Conservation (phyloP, 225 moss, liverwort and hornwort genomes). For the Ulota crispa region DNA sequence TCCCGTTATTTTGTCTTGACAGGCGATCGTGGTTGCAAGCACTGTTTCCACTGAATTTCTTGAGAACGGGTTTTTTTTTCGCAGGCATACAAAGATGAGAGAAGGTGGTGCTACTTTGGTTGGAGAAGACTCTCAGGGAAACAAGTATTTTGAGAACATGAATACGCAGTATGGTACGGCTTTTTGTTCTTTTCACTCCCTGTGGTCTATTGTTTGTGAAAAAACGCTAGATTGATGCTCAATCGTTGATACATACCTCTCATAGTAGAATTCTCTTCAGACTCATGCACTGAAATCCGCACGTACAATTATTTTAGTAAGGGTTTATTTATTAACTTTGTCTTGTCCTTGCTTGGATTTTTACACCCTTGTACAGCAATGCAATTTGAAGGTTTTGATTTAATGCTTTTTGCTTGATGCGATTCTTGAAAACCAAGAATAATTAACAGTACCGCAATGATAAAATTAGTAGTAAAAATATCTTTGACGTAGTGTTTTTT, state of each 20-base stretch:
- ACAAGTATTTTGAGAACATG: constrained; percentile 76
- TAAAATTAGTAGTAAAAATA: background rate
- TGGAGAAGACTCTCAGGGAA: constrained; percentile 71
- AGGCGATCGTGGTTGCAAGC: background rate
- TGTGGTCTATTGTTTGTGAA: background rate
- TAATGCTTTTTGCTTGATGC: background rate
- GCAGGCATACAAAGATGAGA: constrained; percentile 72
- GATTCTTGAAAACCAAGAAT: background rate
- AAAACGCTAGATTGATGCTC: background rate
- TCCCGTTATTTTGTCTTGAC: background rate
- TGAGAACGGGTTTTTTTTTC: background rate
- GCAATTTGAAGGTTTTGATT: background rate
- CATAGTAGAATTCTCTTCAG: background rate
- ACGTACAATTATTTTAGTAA: background rate
- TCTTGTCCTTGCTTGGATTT: background rate
- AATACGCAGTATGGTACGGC: constrained; percentile 70
- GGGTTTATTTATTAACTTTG: background rate
- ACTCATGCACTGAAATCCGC: background rate
- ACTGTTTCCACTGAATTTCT: background rate
- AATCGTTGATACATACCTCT: background rate
- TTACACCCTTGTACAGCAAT: background rate
- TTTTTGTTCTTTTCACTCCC: background rate
- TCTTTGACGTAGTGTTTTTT: background rate
- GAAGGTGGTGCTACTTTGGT: constrained; percentile 56
- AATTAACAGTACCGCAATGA: no score